A percentile compares a stretch with the other conserved stretches of the same genome.
Conservation (phyloP, 306 rosid genomes). For the Lagenaria siceraria region DNA sequence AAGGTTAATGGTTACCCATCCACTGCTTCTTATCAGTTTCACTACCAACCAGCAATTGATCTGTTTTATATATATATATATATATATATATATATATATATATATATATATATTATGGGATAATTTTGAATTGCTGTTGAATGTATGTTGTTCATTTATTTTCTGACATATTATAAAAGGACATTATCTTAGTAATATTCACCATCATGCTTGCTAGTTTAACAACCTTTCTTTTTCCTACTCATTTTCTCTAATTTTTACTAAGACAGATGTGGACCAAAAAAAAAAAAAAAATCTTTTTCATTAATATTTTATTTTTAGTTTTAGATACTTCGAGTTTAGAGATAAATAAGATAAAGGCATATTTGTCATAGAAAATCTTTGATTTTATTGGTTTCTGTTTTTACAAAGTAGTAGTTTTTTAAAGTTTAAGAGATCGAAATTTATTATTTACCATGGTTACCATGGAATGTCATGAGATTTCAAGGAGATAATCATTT, state of each 20-base stretch:
- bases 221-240: neutral
- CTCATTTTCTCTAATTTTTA: neutral
- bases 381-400: neutral
- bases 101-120: neutral
- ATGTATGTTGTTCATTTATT: neutral
- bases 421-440: neutral
- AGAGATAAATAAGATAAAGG: neutral
- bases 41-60: slow-evolving; percentile 3
- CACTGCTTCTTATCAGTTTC: neutral
- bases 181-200: neutral
- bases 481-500: neutral
- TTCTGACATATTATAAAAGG: neutral
- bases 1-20: neutral
- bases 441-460: neutral
- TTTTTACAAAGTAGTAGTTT: neutral
- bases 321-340: neutral
- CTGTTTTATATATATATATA: too few relatives aligned
- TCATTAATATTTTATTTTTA: neutral
- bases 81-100: too few relatives aligned
- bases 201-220: neutral
- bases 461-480: neutral
- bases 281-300: neutral
- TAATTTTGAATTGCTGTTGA: neutral
- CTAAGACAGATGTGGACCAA: neutral
- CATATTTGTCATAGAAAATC: neutral